Percentiles rank a stretch among this genome's conserved stretches.
Conservation (phyloP, 2,329 filamentous ascomycete species). For the Aspergillus clavatus region DNA sequence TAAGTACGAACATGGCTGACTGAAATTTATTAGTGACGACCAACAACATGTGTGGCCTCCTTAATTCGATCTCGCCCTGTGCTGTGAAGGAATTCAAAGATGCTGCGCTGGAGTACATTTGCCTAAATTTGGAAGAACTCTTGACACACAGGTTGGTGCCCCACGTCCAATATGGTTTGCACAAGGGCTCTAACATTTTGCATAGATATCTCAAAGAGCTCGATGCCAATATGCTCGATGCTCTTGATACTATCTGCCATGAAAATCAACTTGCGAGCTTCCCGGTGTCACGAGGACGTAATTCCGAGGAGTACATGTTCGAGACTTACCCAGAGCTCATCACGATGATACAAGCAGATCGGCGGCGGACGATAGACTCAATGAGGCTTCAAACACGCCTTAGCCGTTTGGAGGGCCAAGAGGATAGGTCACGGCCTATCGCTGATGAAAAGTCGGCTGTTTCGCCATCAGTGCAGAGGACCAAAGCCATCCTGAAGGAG, state of each 20-base stretch:
- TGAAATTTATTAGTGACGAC: constrained; percentile 56
- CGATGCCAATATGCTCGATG: constrained; percentile 73
- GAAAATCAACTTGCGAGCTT: constrained; percentile 75
- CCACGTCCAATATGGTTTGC: not conserved
- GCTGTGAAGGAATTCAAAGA: constrained; percentile 82
- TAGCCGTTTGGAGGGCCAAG: constrained; percentile 62
- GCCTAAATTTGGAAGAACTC: constrained; percentile 84
- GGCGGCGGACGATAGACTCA: constrained; percentile 65
- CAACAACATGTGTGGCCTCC: constrained; percentile 76
- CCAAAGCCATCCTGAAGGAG: constrained; percentile 41
- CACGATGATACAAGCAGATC: constrained; percentile 37
- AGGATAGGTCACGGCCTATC: constrained; percentile 56
- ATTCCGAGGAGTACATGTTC: constrained; percentile 54
- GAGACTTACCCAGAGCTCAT: constrained; percentile 45
- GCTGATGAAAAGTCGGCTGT: constrained; percentile 60
- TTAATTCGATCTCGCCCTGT: constrained; percentile 82
- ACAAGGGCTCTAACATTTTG: constrained; percentile 11
- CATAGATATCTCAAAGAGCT: constrained; percentile 70
- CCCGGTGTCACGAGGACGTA: constrained; percentile 71
- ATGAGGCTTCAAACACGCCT: constrained; percentile 64
- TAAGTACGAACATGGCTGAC: constrained; percentile 7
- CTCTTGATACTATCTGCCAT: constrained; percentile 74
- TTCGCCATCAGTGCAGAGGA: constrained; percentile 42
- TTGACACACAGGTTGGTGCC: constrained; percentile 69
- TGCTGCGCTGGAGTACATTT: constrained; percentile 83